Base-by-base conservation (phyloP, 257 asterid species). In the Solanum sitiens region DNA sequence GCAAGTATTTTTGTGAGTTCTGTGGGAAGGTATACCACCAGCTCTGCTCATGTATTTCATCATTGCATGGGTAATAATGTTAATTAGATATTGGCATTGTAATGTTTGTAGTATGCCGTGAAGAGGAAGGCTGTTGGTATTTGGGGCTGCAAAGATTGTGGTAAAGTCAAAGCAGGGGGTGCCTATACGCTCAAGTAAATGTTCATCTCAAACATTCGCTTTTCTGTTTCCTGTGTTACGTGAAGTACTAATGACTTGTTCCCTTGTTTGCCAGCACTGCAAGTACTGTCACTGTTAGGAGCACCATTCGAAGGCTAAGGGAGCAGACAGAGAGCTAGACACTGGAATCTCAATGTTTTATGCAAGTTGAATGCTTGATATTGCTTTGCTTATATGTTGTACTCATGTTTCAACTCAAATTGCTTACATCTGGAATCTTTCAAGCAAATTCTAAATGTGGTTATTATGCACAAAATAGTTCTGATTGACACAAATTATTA, bases 81-180 rank as follows among this genome's bases (percentile, higher is more conserved):
- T 25, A 80, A 80, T 47, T 47, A 18, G 18, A 30, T 80, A 16
- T 50, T 50, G 70, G 68, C 68, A 80, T 80, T 30, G 44, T 53
- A 18, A 53, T 53, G 63, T 80, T 6, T 53, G 65, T 56, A 94
- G 97, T 92, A 94, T 10, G 95, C 94, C 0, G 95, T 94, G 91
- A 94, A 93, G 93, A 93, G 95, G 89, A 88, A 94, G 91, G 95
- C 93, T 0, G 95, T 94, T 2, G 95, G 95, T 65, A 94, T 94
- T 32, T 94, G 94, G 93, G 97, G 97, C 30, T 92, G 95, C 91
- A 94, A 93, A 91, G 95, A 93, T 88, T 94, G 97, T 6, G 94
- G 95, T 89, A 94, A 93, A 89, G 95, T 91, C 84, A 93, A 94
- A 88, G 94, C 95, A 2, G 95, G 95, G 47, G 94, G 95, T 87